phyloP scores from a whole-genome alignment of 306 rosid genomes.

The Cucurbita maxima region DNA sequence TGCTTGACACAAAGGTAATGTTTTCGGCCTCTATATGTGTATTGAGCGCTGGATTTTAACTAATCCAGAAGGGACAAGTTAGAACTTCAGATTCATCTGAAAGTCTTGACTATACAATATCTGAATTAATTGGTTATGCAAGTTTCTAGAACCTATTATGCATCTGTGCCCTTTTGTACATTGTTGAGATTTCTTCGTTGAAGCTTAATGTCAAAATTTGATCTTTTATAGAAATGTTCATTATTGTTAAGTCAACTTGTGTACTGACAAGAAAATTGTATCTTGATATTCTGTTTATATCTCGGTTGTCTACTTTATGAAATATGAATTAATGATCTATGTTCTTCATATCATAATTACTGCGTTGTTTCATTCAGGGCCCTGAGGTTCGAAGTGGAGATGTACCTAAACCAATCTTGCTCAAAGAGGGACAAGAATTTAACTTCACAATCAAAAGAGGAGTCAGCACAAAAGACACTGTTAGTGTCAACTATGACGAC shows the following conservation, averaged over 20 bases:
- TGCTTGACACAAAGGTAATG: conserved; percentile 91
- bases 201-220: background rate
- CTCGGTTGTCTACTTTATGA: background rate
- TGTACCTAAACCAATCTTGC: conserved; percentile 55
- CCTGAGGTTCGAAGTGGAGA: conserved; percentile 98
- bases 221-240: background rate
- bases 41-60: background rate
- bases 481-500: conserved; percentile 85
- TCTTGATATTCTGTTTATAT: background rate
- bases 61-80: background rate
- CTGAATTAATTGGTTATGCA: background rate
- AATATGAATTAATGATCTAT: background rate
- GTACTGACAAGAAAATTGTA: background rate
- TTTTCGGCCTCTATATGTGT: background rate
- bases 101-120: background rate
- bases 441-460: conserved; percentile 86
- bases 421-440: conserved; percentile 60
- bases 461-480: conserved; percentile 52
- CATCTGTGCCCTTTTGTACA: background rate
- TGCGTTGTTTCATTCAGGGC: conserved; percentile 41
- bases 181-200: background rate
- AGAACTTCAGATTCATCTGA: background rate
- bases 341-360: background rate
- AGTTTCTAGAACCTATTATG: background rate
- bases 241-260: background rate